Evolutionary conservation across 768 basidiomycete genomes (phyloP).

Genomic region (Amyloporia xantha): DNA sequence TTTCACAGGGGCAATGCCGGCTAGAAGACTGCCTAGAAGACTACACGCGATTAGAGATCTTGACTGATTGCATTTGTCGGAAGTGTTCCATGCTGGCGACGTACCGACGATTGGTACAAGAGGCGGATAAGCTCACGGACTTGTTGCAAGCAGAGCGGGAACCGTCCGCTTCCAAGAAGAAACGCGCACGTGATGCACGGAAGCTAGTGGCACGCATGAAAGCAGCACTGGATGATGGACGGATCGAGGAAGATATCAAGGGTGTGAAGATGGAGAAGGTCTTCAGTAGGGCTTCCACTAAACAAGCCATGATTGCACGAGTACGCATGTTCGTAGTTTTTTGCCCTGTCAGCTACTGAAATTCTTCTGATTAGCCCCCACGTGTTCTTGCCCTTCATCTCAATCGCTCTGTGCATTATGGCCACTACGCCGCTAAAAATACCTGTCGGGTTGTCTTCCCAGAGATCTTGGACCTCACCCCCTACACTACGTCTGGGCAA

Average conservation of each 20-base stretch:
- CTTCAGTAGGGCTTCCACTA: constrained; percentile 67
- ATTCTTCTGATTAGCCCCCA: constrained; percentile 53
- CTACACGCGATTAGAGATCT: constrained; percentile 81
- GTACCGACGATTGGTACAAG: constrained; percentile 51
- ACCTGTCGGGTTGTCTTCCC: constrained; percentile 75
- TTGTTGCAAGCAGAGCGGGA: constrained; percentile 28
- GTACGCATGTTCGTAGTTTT: constrained; percentile 35
- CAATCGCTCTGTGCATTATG: constrained; percentile 84
- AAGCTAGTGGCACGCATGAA: constrained; percentile 57
- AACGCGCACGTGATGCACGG: constrained; percentile 63
- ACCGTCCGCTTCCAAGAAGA: constrained; percentile 67
- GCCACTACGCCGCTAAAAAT: constrained; percentile 76
- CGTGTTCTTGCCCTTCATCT: constrained; percentile 83
- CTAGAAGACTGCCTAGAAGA: constrained; percentile 83
- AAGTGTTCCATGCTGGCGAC: constrained; percentile 86
- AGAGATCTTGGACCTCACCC: constrained; percentile 83
- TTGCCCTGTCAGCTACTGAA: background rate
- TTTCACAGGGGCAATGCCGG: constrained; percentile 50
- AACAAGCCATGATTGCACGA: constrained; percentile 88
- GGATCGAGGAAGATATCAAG: constrained; percentile 80
- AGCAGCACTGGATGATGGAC: constrained; percentile 59
- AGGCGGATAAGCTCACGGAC: constrained; percentile 48
- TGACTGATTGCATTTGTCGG: constrained; percentile 90
- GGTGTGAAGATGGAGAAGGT: constrained; percentile 78
- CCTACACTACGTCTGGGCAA: constrained; percentile 77